phyloP scores from a whole-genome alignment of 352 stramenopile genomes.

The Phytopythium mirpurense region DNA sequence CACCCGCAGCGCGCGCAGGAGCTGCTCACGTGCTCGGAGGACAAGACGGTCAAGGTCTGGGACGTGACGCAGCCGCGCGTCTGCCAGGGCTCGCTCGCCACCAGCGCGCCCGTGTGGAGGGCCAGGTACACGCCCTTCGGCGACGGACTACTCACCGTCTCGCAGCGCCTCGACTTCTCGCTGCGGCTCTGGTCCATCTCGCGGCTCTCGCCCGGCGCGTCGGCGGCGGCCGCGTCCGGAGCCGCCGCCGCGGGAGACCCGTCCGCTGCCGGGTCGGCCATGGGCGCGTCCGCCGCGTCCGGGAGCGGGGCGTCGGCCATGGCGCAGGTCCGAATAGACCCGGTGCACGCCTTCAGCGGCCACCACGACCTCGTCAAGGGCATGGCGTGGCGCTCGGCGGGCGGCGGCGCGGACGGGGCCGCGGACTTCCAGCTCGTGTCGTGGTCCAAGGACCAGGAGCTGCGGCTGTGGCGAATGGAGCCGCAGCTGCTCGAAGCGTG shows the following conservation, averaged over 20 bases:
- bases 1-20: conserved; percentile 71
- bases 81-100: conserved; percentile 60
- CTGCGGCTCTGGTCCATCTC: conserved; percentile 65
- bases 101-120: conserved; percentile 54
- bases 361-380: conserved; percentile 60
- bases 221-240: not conserved
- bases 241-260: conserved; percentile 6
- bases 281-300: not conserved
- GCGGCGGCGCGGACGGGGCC: conserved; percentile 4
- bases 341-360: conserved; percentile 57
- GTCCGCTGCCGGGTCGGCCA: conserved; percentile 11
- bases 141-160: conserved; percentile 77
- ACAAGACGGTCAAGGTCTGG: conserved; percentile 85
- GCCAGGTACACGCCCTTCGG: conserved; percentile 78
- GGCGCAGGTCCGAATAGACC: conserved; percentile 21
- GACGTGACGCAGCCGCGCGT: conserved; percentile 56
- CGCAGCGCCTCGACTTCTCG: conserved; percentile 51
- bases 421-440: conserved; percentile 67
- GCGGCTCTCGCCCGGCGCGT: conserved; percentile 9
- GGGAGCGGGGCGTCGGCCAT: conserved; percentile 1
- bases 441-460: conserved; percentile 77
- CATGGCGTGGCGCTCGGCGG: conserved; percentile 55
- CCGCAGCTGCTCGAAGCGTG: conserved; percentile 54
- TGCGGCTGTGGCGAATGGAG: conserved; percentile 71
- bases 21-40: conserved; percentile 81